Percentiles rank a stretch among this genome's conserved stretches.
Conservation (phyloP, 305 asterid species). For the Fraxinus nigra region DNA sequence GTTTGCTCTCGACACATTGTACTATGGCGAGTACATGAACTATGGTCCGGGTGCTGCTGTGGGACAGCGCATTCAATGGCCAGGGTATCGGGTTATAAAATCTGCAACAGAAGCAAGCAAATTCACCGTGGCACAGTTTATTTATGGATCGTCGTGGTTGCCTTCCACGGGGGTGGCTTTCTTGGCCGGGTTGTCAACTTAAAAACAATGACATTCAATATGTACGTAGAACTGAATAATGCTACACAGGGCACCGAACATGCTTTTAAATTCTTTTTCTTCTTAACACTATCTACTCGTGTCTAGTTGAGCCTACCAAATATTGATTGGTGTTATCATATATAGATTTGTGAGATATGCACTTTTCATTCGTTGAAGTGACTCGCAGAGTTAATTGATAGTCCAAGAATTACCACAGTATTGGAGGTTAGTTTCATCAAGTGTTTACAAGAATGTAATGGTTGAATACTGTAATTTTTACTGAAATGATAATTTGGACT, state of each 20-base stretch:
- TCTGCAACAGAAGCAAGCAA: slow-evolving; percentile 35
- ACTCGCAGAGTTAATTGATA: not conserved
- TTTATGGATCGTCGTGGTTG: slow-evolving; percentile 45
- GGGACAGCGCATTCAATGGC: slow-evolving; percentile 51
- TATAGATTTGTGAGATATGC: not conserved
- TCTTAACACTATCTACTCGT: not conserved
- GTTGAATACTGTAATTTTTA: not conserved
- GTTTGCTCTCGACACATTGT: slow-evolving; percentile 33
- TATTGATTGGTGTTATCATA: not conserved
- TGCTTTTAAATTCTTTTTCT: not conserved
- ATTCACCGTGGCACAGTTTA: slow-evolving; percentile 50
- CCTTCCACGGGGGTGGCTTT: slow-evolving; percentile 59
- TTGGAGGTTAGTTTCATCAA: not conserved
- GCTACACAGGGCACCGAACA: not conserved
- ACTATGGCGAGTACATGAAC: slow-evolving; percentile 55
- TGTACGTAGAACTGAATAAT: not conserved
- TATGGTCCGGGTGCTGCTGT: slow-evolving; percentile 39
- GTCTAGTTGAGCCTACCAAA: not conserved
- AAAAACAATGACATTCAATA: not conserved
- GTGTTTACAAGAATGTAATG: not conserved
- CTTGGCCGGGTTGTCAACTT: slow-evolving; percentile 38
- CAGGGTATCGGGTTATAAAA: slow-evolving; percentile 46
- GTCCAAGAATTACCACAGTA: not conserved
- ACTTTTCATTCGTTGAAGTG: not conserved
- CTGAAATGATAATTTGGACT: not conserved